Conservation (phyloP, 345 rosid species). For the Eucalyptus curtisii region DNA sequence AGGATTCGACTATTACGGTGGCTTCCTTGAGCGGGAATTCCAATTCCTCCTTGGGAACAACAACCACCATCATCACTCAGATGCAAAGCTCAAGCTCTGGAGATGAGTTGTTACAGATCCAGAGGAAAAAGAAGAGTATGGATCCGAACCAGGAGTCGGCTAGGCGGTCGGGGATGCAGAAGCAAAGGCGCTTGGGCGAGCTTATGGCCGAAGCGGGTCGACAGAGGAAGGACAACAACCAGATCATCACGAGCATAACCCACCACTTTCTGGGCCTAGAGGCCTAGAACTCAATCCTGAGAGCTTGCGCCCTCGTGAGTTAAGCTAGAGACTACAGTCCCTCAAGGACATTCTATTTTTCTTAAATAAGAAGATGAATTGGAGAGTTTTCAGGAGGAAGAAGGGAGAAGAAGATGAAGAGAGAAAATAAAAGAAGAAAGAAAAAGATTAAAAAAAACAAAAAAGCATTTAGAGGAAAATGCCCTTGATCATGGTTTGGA, state of each 20-base stretch:
- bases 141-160: slow-evolving; percentile 76
- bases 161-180: slow-evolving; percentile 64
- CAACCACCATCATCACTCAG: neutral
- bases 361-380: neutral
- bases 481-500: neutral
- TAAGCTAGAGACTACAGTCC: neutral
- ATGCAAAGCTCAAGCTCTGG: slow-evolving; percentile 39
- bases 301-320: no score
- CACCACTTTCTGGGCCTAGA: slow-evolving; percentile 9
- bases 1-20: slow-evolving; percentile 9
- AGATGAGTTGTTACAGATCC: slow-evolving; percentile 35
- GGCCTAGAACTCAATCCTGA: no score
- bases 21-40: slow-evolving; percentile 47
- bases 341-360: neutral
- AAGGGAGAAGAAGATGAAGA: neutral
- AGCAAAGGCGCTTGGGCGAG: slow-evolving; percentile 74
- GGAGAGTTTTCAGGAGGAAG: neutral
- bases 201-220: slow-evolving; percentile 38
- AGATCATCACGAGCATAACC: slow-evolving; percentile 29
- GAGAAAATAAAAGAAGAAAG: neutral
- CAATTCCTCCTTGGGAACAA: slow-evolving; percentile 11
- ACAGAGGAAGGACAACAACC: slow-evolving; percentile 33
- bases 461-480: neutral
- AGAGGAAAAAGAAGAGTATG: slow-evolving; percentile 76
- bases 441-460: rapidly evolving